phyloP scores from a whole-genome alignment of 1,284 basidiomycete genomes.

The Heterobasidion annosum region DNA sequence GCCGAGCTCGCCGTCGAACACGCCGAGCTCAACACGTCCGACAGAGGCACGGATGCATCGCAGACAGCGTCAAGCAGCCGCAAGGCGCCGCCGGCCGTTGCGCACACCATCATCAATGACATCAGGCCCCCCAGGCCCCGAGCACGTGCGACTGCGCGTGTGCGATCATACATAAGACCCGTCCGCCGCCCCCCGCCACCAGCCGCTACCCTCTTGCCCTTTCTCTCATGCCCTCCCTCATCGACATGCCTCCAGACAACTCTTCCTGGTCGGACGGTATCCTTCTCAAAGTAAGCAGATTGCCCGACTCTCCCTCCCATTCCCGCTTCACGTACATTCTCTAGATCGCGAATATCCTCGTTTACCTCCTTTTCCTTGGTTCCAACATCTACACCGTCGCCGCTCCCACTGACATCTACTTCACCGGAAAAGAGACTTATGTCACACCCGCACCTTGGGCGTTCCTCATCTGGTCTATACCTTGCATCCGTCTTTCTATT shows the following conservation, averaged over 20 bases:
- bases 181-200: too few species aligned
- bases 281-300: constrained; percentile 60
- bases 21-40: too few species aligned
- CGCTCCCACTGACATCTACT: constrained; percentile 61
- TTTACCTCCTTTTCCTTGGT: constrained; percentile 78
- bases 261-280: constrained; percentile 65
- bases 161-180: too few species aligned
- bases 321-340: background rate
- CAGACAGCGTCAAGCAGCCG: too few species aligned
- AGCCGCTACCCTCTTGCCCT: too few species aligned
- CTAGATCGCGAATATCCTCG: constrained; percentile 70
- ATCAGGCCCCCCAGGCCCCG: too few species aligned
- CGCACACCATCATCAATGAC: too few species aligned
- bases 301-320: background rate
- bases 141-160: too few species aligned
- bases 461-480: constrained; percentile 65
- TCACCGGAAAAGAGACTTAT: constrained; percentile 73
- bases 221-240: background rate
- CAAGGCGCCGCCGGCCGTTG: too few species aligned
- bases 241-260: constrained; percentile 5
- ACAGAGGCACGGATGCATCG: too few species aligned
- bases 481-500: constrained; percentile 10
- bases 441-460: constrained; percentile 86
- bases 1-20: too few species aligned
- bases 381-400: constrained; percentile 84